Evolutionary conservation across 352 stramenopile genomes (phyloP), one percentile per base, ranked within the genome.

Genomic region (Globisporangium viniferum): DNA sequence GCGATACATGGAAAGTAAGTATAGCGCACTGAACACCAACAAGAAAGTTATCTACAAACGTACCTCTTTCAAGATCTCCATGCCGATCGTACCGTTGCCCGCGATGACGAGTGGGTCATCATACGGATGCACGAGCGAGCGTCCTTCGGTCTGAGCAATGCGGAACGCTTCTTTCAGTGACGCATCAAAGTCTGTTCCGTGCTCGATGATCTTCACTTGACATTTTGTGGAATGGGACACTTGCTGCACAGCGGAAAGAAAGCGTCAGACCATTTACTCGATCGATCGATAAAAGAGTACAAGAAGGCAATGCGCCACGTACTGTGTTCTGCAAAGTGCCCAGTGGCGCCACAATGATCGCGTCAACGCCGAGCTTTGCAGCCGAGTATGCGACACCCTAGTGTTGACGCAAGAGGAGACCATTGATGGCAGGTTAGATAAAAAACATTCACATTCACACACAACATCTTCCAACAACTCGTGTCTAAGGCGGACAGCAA

Each of bases 81-180:
- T 96, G 55, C 89, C 97, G 67, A 99, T 93, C 0, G 97, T 99
- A 54, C 97, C 97, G 63, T 99, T 98, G 41, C 97, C 97, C 33
- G 97, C 97, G 78, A 99, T 99, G 55, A 99, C 94, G 61, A 97
- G 78, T 15, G 95, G 95, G 75, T 99, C 97, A 76, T 99, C 96
- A 75, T 99, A 99, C 36, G 97, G 97, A 75, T 99, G 97, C 39
- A 99, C 91, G 62, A 99, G 91, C 33, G 94, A 96, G 35, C 98
- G 83, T 0, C 94, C 92, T 66, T 99, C 94, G 33, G 92, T 87
- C 24, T 91, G 74, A 15, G 95, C 86, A 44, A 99, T 87, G 55
- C 95, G 82, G 54, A 92, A 96, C 8, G 96, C 95, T 71, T 99
- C 95, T 71, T 90, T 91, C 63, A 90, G 67, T 6, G 97, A 97